Conservation (phyloP, 2,329 filamentous ascomycete species). For the Aphanoascus verrucosus region DNA sequence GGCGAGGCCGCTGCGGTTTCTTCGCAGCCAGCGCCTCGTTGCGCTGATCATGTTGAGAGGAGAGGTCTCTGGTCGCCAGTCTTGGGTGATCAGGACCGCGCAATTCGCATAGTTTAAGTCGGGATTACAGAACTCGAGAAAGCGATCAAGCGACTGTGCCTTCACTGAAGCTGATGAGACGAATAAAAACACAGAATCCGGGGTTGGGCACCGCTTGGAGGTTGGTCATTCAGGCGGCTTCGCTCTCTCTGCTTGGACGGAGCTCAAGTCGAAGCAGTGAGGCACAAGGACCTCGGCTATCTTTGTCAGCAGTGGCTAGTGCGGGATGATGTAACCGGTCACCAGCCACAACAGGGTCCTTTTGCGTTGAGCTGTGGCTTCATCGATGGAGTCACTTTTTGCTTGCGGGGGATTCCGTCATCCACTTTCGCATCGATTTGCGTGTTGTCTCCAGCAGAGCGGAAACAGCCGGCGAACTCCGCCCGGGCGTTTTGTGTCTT, state of each 20-base stretch:
- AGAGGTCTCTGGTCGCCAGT: not conserved
- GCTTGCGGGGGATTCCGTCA: not conserved
- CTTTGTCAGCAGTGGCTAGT: conserved; percentile 9
- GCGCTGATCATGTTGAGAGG: conserved; percentile 50
- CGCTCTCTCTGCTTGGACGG: too few relatives aligned
- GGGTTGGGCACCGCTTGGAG: not conserved
- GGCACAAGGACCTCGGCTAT: conserved; percentile 7
- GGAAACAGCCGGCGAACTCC: conserved; percentile 4
- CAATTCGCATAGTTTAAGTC: not conserved
- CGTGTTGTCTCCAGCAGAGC: not conserved
- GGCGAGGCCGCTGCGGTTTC: conserved; percentile 81
- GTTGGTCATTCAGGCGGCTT: not conserved
- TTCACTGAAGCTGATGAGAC: not conserved
- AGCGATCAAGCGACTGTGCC: not conserved
- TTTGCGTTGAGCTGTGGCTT: not conserved
- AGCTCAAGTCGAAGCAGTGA: not conserved
- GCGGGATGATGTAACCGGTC: not conserved
- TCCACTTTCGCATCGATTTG: not conserved
- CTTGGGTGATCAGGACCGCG: not conserved
- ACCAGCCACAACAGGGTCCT: not conserved
- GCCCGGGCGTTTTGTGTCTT: not conserved
- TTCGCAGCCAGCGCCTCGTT: conserved; percentile 80
- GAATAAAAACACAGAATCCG: not conserved
- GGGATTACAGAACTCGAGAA: not conserved
- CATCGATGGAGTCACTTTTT: too few relatives aligned